Evolutionary conservation across 2,329 filamentous ascomycete genomes (phyloP), one percentile per base, ranked within the genome.

Genomic region (Colletotrichum echinochloae): DNA sequence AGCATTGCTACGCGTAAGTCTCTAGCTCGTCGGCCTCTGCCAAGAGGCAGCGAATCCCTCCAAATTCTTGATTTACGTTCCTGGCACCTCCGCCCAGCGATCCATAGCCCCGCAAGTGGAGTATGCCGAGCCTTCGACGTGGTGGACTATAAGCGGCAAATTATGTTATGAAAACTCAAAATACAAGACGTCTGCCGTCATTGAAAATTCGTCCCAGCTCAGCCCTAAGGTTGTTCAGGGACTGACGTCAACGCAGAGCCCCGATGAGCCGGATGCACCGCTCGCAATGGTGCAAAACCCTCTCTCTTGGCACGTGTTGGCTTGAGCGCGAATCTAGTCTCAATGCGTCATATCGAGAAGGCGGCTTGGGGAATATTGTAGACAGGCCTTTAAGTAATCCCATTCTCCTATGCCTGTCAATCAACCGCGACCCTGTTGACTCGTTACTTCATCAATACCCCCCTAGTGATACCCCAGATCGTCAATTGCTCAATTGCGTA

Each of bases 101-200:
- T 52, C 14, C 23, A n/a, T 4, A 39, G 23, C 37, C 54, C 44
- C 61, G 28, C 46, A 28, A 16, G 68, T 68, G 68, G 64, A 63
- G 60, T 59, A 52, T 14, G 68, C 68, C 68, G 35, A 71, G 68
- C 20, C 64, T 37, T 39, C 41, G 51, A 64, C 39, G 64, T 26
- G 14, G 68, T 44, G 52, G 65, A 59, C 33, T 55, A 23, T 5
- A 16, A 33, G 46, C 64, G 52, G 64, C n/a, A 56, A 72, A 70
- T 72, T 70, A 72, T 69, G 70, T 72, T 70, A 70, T 72, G 66
- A 52, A 72, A 72, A 72, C 66, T 57, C 49, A 41, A 55, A 65
- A 37, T 23, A n/a, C 41, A 41, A 37, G 26, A 60, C 18, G 59
- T 5, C 35, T 60, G 41, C 65, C 69, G 60, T 72, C 69, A 72